Evolutionary conservation across 352 stramenopile genomes (phyloP).

Genomic region (Phytophthora kernoviae): DNA sequence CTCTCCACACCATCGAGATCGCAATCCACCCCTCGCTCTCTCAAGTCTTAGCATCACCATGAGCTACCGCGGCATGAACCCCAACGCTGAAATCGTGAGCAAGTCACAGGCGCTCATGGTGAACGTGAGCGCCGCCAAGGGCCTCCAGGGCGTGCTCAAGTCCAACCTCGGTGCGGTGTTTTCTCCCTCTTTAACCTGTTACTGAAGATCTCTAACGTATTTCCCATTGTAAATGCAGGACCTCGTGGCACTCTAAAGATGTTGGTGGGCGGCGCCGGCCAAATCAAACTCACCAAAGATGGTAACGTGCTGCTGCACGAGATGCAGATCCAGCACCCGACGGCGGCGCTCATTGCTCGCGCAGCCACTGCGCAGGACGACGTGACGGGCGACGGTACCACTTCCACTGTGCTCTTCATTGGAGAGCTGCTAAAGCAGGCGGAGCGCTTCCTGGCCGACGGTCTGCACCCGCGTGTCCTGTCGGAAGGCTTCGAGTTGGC

Average conservation of each 20-base stretch:
- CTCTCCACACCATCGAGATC: conserved; percentile 30
- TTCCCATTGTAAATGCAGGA: conserved; percentile 43
- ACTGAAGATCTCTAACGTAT: conserved; percentile 7
- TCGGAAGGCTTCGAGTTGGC: conserved; percentile 98
- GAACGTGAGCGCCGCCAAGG: conserved; percentile 97
- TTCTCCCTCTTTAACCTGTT: conserved; percentile 3
- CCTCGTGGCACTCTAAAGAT: conserved; percentile 99
- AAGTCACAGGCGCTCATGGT: conserved; percentile 96
- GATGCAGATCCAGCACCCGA: conserved; percentile 99
- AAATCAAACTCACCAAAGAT: conserved; percentile 99
- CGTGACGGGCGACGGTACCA: conserved; percentile 97
- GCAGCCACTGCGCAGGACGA: conserved; percentile 98
- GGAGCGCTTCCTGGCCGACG: conserved; percentile 96
- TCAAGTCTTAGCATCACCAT: conserved; percentile 31
- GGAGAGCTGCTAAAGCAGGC: conserved; percentile 98
- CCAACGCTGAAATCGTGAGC: conserved; percentile 97
- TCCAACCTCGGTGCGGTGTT: conserved; percentile 85
- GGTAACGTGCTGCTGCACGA: conserved; percentile 99
- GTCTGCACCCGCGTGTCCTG: conserved; percentile 97
- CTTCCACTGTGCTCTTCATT: conserved; percentile 98
- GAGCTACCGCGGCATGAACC: conserved; percentile 90
- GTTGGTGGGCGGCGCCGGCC: conserved; percentile 97
- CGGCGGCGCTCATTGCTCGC: conserved; percentile 97
- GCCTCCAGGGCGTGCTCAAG: conserved; percentile 96
- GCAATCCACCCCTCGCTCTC: conserved; percentile 37